Base-by-base conservation (phyloP, 1,139 yeast genomes). In the Pichia sp. region DNA sequence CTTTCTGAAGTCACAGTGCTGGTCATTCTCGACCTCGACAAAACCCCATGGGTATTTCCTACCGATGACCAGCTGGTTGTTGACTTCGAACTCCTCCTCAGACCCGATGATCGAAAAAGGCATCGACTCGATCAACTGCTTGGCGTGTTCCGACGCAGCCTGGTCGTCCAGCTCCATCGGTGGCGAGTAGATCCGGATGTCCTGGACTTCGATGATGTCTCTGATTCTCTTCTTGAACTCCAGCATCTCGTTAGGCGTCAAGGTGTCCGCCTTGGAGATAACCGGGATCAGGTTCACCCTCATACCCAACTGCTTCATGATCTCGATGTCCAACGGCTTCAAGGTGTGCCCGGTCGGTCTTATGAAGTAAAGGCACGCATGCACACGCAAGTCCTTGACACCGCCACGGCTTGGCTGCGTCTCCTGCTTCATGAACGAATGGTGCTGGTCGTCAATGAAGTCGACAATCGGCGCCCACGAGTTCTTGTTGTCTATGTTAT, bases 21-120 rank as follows among this genome's bases (percentile, higher is more conserved):
- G 80, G 68, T 92, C 98, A 71, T 93, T 93, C 72, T 93, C 99
- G 52, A 93, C 97, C 72, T 93, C 98, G 52, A 93, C 98, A 54
- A 89, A 78, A 47, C 99, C 99, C 99, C 99, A 93, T 59, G 96
- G 92, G 69, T 93, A 93, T 70, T 89, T 89, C 73, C 99, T 85
- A 49, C 97, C 99, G 61, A 87, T 81, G 50, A 90, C 92, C 60
- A 80, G 76, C 61, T 81, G 79, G 43, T 97, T 97, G 48, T 86
- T 84, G 52, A 85, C 78, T 67, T 89, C 92, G 59, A 84, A 85
- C 66, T 88, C 96, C 59, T 85, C 85, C 70, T 90, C 97, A 10
- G 96, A 86, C 1, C 97, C 97, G 72, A 93, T 84, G 31, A 93
- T 78, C 8, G 97, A 90, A 73, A 89, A 93, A 45, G 99, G 99